phyloP scores from a whole-genome alignment of 768 basidiomycete genomes.

The Leucocoprinus birnbaumii region DNA sequence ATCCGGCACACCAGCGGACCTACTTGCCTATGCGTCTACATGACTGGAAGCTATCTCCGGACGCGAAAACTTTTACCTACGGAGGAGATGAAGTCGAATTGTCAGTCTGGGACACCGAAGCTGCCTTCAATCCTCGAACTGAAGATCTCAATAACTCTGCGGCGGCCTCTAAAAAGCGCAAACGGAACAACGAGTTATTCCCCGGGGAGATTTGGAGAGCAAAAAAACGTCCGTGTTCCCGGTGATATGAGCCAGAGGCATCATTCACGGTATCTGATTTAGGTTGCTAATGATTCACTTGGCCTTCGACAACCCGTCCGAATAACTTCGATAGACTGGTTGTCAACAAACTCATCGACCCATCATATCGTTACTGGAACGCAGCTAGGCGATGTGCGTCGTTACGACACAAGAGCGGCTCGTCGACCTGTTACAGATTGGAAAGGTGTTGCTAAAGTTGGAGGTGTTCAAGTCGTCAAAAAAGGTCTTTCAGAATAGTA shows the following conservation, averaged over 20 bases:
- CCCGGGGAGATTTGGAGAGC: conserved; percentile 83
- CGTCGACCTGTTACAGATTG: conserved; percentile 70
- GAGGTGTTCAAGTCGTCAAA: conserved; percentile 59
- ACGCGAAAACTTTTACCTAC: conserved; percentile 63
- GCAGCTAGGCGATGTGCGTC: conserved; percentile 66
- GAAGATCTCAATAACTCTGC: conserved; percentile 12
- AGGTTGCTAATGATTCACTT: conserved; percentile 75
- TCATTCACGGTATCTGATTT: neutral
- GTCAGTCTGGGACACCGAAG: conserved; percentile 76
- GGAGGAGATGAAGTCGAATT: conserved; percentile 86
- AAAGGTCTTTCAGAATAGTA: conserved; percentile 65
- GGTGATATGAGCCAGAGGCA: too few relatives aligned
- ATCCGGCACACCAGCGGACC: conserved; percentile 10
- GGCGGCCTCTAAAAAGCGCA: conserved; percentile 48
- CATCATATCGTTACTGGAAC: conserved; percentile 71
- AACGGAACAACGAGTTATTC: conserved; percentile 53
- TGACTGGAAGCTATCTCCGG: conserved; percentile 59
- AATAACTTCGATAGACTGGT: conserved; percentile 64
- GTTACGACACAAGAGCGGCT: conserved; percentile 74
- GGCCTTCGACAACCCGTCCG: conserved; percentile 77
- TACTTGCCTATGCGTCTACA: conserved; percentile 67
- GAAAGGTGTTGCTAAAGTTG: conserved; percentile 53
- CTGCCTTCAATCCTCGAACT: conserved; percentile 38
- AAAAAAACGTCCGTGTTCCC: too few relatives aligned
- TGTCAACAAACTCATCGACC: conserved; percentile 35